Evolutionary conservation across 768 basidiomycete genomes (phyloP), one percentile per base, ranked within the genome.

Genomic region (Agrocybe praecox): DNA sequence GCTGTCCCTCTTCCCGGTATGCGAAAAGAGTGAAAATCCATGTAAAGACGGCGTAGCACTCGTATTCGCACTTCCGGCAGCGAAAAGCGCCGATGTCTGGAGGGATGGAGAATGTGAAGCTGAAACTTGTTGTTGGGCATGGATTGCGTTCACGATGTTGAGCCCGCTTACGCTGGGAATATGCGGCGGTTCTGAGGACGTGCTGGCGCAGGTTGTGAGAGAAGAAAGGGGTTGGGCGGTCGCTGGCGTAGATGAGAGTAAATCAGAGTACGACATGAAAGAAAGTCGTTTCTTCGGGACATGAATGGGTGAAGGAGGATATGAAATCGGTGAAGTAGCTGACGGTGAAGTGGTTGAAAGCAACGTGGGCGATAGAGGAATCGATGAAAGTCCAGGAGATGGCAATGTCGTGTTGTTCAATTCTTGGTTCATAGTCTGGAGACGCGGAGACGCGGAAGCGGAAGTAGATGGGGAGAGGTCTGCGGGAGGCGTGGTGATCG

Each of bases 201-300:
- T 69, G 0, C 79, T 72, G 0, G 83, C 81, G 1, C 86, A 81
- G 0, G 83, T 85, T 0, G 92, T 93, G 51, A 94, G 80, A 3
- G 85, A 83, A 0, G 86, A 85, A 2, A 96, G 81, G 1, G 92
- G 82, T 42, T 88, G 80, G 12, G 86, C 85, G 10, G 88, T 80
- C 0, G 86, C 77, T 0, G 94, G 94, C 0, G 91, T 85, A 0
- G 88, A 89, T 0, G 88, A 76, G 42, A 96, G 83, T 2, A 96
- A 80, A 70, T 96, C 94, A 23, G 88, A 83, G 70, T 95, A 95
- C 3, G 92, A 90, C 73, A 96, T 83, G 78, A 95, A 96, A 0
- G 92, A 94, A 11, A 94, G 83, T 2, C 92, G 87, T 63, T 94
- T 92, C 24, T 76, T 75, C 2, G 78, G 70, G 1, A 59, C 60